phyloP scores from a whole-genome alignment of 2,329 filamentous ascomycete species.

The Fusarium falciforme region DNA sequence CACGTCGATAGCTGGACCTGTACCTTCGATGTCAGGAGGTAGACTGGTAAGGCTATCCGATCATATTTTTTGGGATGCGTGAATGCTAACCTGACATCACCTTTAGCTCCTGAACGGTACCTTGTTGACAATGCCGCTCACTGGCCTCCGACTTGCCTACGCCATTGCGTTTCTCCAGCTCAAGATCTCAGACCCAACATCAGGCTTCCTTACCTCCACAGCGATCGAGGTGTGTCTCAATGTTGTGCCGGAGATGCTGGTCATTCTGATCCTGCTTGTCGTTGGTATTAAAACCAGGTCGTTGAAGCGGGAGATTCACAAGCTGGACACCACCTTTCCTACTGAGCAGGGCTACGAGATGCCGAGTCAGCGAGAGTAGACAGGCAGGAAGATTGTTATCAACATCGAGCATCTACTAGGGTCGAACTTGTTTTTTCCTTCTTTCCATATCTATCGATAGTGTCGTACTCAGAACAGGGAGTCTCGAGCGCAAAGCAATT shows the following conservation, averaged over 20 bases:
- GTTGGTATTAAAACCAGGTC: slow-evolving; percentile 7
- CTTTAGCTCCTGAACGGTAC: slow-evolving; percentile 2
- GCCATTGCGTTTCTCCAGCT: slow-evolving; percentile 13
- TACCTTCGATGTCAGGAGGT: background rate
- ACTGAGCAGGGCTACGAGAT: background rate
- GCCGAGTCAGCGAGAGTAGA: background rate
- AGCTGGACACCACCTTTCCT: background rate
- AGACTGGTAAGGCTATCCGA: background rate
- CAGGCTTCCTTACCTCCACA: slow-evolving; percentile 9
- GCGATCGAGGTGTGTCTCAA: slow-evolving; percentile 2
- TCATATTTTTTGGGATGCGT: background rate
- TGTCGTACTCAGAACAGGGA: background rate
- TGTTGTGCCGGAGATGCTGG: slow-evolving; percentile 14
- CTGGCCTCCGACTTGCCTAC: slow-evolving; percentile 3
- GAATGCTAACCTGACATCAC: background rate
- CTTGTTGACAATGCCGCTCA: background rate
- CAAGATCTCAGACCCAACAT: slow-evolving; percentile 5
- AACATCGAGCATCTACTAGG: too few relatives aligned
- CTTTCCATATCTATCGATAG: background rate
- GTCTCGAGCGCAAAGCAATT: background rate
- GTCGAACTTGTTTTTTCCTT: background rate
- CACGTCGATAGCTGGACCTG: background rate
- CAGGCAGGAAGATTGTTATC: background rate
- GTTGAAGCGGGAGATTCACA: slow-evolving; percentile 12
- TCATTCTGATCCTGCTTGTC: background rate